Percentiles rank a stretch among this genome's conserved stretches.
phyloP scores from a whole-genome alignment of 2,329 filamentous ascomycete genomes.

The Xylaria sp. region DNA sequence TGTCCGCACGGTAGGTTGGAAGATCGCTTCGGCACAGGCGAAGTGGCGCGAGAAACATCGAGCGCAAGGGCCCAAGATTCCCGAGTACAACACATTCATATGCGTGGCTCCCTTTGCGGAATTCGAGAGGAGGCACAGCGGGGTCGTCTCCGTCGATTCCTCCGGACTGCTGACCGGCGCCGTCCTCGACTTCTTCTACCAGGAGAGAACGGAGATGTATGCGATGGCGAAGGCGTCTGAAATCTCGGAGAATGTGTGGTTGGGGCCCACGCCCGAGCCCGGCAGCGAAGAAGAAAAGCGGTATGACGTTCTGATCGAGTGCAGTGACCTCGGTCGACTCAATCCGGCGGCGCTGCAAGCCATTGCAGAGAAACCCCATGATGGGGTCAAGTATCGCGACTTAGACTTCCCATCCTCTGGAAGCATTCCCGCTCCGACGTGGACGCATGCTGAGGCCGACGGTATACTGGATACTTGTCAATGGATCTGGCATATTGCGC shows the following conservation, averaged over 20 bases:
- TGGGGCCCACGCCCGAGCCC: slow-evolving; percentile 83
- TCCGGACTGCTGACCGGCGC: slow-evolving; percentile 74
- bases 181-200: slow-evolving; percentile 86
- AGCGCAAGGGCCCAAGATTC: slow-evolving; percentile 57
- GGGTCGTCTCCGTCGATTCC: slow-evolving; percentile 77
- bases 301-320: slow-evolving; percentile 89
- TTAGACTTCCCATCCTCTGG: slow-evolving; percentile 93
- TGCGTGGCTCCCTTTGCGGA: slow-evolving; percentile 66
- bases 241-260: slow-evolving; percentile 86
- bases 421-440: slow-evolving; percentile 85
- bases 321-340: slow-evolving; percentile 81
- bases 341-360: slow-evolving; percentile 69
- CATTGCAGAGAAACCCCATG: slow-evolving; percentile 62
- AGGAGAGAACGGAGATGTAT: slow-evolving; percentile 91
- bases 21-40: slow-evolving; percentile 76
- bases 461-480: slow-evolving; percentile 84
- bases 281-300: slow-evolving; percentile 60
- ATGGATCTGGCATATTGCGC: slow-evolving; percentile 86
- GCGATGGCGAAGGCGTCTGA: slow-evolving; percentile 88
- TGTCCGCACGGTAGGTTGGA: slow-evolving; percentile 68
- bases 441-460: slow-evolving; percentile 82
- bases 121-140: slow-evolving; percentile 72
- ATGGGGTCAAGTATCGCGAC: slow-evolving; percentile 47
- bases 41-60: slow-evolving; percentile 73
- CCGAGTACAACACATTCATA: slow-evolving; percentile 85